Conservation (phyloP, 1,284 basidiomycete species). For the Apiotrichum montevideense region DNA sequence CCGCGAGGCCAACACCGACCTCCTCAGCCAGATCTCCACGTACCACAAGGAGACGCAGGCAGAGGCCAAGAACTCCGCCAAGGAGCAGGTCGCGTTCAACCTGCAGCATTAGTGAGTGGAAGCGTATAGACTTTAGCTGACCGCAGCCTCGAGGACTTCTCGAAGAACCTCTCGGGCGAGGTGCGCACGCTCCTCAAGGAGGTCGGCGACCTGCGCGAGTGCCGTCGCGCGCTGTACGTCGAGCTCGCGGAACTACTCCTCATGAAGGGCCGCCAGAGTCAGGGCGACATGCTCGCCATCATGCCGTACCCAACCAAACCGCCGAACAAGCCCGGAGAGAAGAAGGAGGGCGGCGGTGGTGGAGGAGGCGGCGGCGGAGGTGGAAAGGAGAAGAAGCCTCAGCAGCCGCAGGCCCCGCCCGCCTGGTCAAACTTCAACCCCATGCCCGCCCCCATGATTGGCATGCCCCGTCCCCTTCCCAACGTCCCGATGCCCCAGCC, state of each 20-base stretch:
- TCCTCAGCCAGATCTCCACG: conserved; percentile 44
- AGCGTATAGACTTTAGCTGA: neutral
- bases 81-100: conserved; percentile 48
- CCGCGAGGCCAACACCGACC: conserved; percentile 37
- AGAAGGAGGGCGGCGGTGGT: conserved; percentile 8
- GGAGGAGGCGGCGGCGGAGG: no score
- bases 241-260: conserved; percentile 43
- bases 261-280: conserved; percentile 44
- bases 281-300: conserved; percentile 45
- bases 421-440: conserved; percentile 9
- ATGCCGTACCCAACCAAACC: conserved; percentile 38
- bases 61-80: conserved; percentile 34
- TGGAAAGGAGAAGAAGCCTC: conserved; percentile 1
- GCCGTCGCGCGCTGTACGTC: conserved; percentile 44
- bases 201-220: conserved; percentile 44
- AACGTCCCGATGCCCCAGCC: neutral
- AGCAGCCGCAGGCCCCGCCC: conserved; percentile 9
- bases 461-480: neutral
- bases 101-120: conserved; percentile 22
- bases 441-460: neutral
- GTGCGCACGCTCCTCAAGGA: conserved; percentile 44
- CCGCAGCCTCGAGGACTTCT: conserved; percentile 43
- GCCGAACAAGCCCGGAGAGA: conserved; percentile 27
- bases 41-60: conserved; percentile 42
- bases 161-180: conserved; percentile 41